Evolutionary conservation across 257 asterid genomes (phyloP).

Genomic region (Solanum arcanum): DNA sequence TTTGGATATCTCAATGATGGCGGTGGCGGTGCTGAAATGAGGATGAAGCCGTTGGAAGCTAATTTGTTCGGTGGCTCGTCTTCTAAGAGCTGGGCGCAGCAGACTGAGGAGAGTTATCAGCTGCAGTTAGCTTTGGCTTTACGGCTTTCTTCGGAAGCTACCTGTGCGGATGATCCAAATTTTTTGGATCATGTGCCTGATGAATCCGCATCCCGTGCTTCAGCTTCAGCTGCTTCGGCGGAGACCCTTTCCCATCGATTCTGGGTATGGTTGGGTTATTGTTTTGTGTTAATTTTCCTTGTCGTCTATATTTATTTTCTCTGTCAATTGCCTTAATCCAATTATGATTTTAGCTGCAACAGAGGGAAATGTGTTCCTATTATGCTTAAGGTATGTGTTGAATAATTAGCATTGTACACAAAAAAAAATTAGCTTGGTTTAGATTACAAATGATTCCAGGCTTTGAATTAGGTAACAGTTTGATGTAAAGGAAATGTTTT

Average conservation of each 20-base stretch:
- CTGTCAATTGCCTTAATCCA: background rate
- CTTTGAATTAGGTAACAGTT: background rate
- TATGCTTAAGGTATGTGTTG: background rate
- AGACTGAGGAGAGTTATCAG: constrained; percentile 96
- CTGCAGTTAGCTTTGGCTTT: constrained; percentile 91
- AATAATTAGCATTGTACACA: background rate
- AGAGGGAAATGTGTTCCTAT: background rate
- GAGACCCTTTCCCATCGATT: constrained; percentile 83
- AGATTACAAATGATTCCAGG: background rate
- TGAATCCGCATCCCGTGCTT: constrained; percentile 34
- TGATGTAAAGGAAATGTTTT: background rate
- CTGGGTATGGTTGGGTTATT: constrained; percentile 48
- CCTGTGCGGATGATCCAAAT: constrained; percentile 83
- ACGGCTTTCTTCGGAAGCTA: constrained; percentile 75
- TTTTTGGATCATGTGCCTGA: constrained; percentile 68
- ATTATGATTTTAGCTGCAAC: background rate
- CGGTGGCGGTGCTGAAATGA: constrained; percentile 11
- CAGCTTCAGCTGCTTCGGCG: constrained; percentile 30
- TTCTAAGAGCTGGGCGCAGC: constrained; percentile 96
- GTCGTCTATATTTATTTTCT: background rate
- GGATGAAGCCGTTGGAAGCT: background rate
- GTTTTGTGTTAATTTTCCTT: background rate
- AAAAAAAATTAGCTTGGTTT: background rate
- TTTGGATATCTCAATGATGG: background rate
- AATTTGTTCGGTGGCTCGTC: constrained; percentile 27